phyloP scores from a whole-genome alignment of 441 rosid species.

The Hypseocharis bilobata region DNA sequence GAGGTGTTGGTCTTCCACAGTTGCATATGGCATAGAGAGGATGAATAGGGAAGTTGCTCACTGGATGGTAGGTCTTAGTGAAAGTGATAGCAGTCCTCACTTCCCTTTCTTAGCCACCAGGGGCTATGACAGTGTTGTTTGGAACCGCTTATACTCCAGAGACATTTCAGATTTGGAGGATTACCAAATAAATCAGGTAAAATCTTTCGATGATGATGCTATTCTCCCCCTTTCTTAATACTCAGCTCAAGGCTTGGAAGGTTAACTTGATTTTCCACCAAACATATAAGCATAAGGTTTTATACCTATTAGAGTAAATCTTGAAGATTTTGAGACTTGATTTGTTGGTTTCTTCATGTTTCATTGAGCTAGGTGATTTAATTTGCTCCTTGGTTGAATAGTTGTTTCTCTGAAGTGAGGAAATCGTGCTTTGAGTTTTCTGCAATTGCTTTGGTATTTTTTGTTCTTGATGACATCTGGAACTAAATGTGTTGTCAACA shows the following conservation, averaged over 20 bases:
- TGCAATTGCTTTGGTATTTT: too few relatives aligned
- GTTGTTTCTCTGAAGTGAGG: background rate
- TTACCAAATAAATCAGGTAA: conserved; percentile 58
- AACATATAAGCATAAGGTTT: background rate
- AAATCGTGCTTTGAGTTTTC: background rate
- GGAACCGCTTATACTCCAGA: conserved; percentile 79
- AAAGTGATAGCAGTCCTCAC: conserved; percentile 31
- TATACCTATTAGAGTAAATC: background rate
- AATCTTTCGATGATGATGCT: background rate
- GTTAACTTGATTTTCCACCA: conserved; percentile 5
- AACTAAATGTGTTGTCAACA: conserved; percentile 24
- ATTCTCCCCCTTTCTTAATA: background rate
- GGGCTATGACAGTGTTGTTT: conserved; percentile 81
- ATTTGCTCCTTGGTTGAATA: conserved; percentile 3
- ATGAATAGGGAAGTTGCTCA: conserved; percentile 67
- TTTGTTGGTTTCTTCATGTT: background rate
- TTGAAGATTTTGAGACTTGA: background rate
- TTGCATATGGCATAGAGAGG: conserved; percentile 75
- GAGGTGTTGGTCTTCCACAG: conserved; percentile 42
- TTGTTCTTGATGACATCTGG: background rate
- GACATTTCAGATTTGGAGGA: conserved; percentile 49
- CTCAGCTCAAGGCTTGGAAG: background rate
- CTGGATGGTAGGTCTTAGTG: conserved; percentile 65
- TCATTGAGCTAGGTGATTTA: background rate
- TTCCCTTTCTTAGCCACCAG: conserved; percentile 69